Conservation (phyloP, 352 stramenopile genomes). For the Phytophthora palmivora region DNA sequence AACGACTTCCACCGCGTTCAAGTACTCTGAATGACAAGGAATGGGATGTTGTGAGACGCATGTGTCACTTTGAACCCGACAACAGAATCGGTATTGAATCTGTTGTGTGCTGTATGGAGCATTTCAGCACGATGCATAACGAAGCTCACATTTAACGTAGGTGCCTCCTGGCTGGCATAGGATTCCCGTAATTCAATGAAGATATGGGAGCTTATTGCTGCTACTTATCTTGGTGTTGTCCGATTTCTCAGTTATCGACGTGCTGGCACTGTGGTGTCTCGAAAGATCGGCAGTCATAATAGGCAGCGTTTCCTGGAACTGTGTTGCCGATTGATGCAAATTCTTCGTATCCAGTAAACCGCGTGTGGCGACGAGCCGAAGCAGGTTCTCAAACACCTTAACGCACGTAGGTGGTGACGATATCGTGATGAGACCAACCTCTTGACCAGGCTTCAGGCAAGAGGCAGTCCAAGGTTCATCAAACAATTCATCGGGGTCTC, state of each 20-base stretch:
- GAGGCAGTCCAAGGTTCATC: conserved; percentile 40
- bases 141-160: no score
- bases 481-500: conserved; percentile 9
- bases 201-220: conserved; percentile 20
- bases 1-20: no score
- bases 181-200: conserved; percentile 1
- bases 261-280: conserved; percentile 2
- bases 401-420: conserved; percentile 41
- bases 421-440: conserved; percentile 39
- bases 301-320: conserved; percentile 32
- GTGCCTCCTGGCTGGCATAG: no score
- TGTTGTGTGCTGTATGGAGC: no score
- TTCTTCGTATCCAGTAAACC: conserved; percentile 28
- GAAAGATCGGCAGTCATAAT: conserved; percentile 23
- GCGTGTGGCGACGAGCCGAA: conserved; percentile 57
- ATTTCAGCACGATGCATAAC: no score
- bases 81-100: no score
- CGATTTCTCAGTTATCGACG: conserved; percentile 17
- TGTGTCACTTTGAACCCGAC: no score
- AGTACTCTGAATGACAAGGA: no score
- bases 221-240: conserved; percentile 21
- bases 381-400: conserved; percentile 57
- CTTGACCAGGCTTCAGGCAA: conserved; percentile 27
- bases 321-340: conserved; percentile 14
- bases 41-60: no score